Percentiles rank a stretch among this genome's conserved stretches.
Evolutionary conservation across 306 rosid genomes (phyloP).

Genomic region (Biancaea sappan): DNA sequence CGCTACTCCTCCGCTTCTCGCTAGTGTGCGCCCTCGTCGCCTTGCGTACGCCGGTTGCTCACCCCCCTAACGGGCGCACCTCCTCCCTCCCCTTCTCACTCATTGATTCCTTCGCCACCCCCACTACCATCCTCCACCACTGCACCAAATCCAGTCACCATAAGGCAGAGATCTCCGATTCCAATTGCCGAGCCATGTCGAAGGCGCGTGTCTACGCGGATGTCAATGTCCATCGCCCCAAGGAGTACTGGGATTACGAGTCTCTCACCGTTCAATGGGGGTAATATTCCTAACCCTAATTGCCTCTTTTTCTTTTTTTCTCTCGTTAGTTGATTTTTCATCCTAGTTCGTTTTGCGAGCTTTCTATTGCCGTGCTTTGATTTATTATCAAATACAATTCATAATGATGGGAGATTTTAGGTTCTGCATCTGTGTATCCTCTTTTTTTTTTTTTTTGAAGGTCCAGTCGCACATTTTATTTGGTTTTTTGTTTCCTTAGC

Average conservation of each 20-base stretch:
- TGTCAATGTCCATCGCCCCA: constrained; percentile 74
- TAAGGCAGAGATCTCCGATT: constrained; percentile 33
- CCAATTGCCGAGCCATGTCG: constrained; percentile 49
- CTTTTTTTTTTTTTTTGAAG: background rate
- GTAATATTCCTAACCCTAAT: constrained; percentile 51
- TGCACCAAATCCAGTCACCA: background rate
- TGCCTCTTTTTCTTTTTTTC: background rate
- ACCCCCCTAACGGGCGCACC: constrained; percentile 59
- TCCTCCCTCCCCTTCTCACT: constrained; percentile 36
- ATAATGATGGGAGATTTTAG: background rate
- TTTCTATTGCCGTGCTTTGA: background rate
- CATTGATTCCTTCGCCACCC: constrained; percentile 25
- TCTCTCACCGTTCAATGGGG: constrained; percentile 89
- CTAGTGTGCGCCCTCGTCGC: constrained; percentile 47
- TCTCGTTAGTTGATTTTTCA: background rate
- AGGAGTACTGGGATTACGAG: constrained; percentile 89
- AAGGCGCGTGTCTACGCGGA: constrained; percentile 82
- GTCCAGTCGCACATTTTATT: background rate
- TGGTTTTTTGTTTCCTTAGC: background rate
- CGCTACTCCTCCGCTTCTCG: constrained; percentile 32
- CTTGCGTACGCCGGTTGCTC: constrained; percentile 55
- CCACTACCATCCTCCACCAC: background rate
- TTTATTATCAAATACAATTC: background rate
- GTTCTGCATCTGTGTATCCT: constrained; percentile 13
- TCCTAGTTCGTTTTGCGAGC: background rate